Conservation (phyloP, 495 filamentous ascomycete genomes). For the Trichoderma reesei region DNA sequence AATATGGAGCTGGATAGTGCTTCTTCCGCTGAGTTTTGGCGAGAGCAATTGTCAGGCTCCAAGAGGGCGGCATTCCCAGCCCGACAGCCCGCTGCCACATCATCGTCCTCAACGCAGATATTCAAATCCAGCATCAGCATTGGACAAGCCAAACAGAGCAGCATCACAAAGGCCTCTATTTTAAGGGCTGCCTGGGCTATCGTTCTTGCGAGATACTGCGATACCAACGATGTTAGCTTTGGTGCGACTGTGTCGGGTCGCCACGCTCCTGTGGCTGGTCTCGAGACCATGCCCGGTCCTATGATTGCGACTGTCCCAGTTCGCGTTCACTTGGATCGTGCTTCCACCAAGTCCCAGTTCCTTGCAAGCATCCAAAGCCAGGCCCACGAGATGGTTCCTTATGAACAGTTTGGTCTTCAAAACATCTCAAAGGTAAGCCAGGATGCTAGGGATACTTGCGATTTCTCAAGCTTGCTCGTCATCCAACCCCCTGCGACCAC, state of each 20-base stretch:
- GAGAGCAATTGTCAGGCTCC: neutral
- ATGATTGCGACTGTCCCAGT: conserved; percentile 51
- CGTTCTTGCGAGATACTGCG: conserved; percentile 26
- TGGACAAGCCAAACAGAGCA: conserved; percentile 14
- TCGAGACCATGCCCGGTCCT: conserved; percentile 43
- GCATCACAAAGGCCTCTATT: conserved; percentile 31
- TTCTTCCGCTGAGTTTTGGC: neutral
- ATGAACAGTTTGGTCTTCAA: conserved; percentile 39
- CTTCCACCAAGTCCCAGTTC: conserved; percentile 12
- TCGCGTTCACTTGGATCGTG: conserved; percentile 22
- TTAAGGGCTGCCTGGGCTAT: conserved; percentile 39
- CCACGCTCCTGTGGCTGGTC: conserved; percentile 31
- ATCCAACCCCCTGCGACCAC: conserved; percentile 19
- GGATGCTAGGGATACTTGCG: conserved; percentile 24
- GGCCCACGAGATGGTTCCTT: conserved; percentile 27
- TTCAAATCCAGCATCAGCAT: neutral
- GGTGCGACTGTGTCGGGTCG: conserved; percentile 41
- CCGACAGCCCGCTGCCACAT: neutral
- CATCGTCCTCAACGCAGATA: neutral
- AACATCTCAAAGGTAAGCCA: conserved; percentile 19
- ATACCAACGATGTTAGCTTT: conserved; percentile 35
- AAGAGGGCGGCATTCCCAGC: neutral
- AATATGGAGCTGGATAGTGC: conserved; percentile 3
- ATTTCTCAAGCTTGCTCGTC: conserved; percentile 31
- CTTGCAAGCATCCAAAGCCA: conserved; percentile 24